A percentile compares a stretch with the other conserved stretches of the same genome.
These are phyloP conservation scores for Phialophora chinensis DNA, from an alignment of 2,329 filamentous ascomycete genomes.

Conservation along the genomic window DNA sequence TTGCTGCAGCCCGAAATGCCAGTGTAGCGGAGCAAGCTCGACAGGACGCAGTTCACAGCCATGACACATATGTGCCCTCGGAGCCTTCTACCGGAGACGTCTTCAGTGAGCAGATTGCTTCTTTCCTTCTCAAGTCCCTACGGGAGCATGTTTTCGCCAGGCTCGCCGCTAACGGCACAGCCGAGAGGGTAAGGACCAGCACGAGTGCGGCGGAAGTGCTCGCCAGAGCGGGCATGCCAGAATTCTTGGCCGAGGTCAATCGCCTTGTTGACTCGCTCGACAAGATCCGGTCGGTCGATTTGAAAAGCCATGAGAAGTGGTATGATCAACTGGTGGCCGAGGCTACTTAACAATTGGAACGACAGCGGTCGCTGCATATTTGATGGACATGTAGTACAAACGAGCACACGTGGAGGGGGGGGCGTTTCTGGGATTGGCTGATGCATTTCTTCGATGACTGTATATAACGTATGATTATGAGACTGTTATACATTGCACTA, in stretches of 20 bases:
- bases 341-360: constrained; percentile 7
- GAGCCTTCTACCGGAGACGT: constrained; percentile 44
- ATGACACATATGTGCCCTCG: constrained; percentile 44
- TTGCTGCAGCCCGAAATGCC: constrained; percentile 45
- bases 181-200: constrained; percentile 63
- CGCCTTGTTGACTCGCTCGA: constrained; percentile 64
- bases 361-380: constrained; percentile 1
- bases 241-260: constrained; percentile 65
- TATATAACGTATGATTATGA: constrained; percentile 5
- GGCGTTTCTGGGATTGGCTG: neutral
- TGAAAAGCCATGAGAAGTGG: constrained; percentile 62
- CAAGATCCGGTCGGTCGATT: constrained; percentile 64
- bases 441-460: constrained; percentile 7
- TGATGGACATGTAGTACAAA: constrained; percentile 1
- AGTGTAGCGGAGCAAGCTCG: constrained; percentile 37
- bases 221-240: constrained; percentile 65
- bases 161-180: constrained; percentile 64
- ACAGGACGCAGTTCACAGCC: constrained; percentile 44
- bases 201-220: constrained; percentile 65
- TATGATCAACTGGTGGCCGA: constrained; percentile 58
- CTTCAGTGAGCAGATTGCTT: constrained; percentile 66
- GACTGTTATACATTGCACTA: constrained; percentile 1
- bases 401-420: neutral
- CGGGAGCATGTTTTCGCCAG: constrained; percentile 61
- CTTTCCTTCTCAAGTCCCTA: constrained; percentile 64